phyloP scores from a whole-genome alignment of 1,284 basidiomycete species.

The Stygiomarasmius scandens region DNA sequence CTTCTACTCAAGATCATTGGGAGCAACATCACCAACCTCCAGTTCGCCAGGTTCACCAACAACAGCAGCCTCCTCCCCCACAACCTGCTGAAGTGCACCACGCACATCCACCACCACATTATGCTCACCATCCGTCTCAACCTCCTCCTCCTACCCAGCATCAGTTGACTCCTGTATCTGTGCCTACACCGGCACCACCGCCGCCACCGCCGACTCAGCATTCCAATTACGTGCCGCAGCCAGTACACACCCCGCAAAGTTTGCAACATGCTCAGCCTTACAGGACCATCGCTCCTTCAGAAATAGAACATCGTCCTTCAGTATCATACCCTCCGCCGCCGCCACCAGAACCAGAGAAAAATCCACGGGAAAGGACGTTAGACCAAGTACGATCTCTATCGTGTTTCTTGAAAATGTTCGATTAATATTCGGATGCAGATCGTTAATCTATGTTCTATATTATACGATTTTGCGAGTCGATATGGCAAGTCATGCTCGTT shows the following conservation, averaged over 20 bases:
- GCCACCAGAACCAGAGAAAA: slow-evolving; percentile 9
- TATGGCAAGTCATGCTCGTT: slow-evolving; percentile 50
- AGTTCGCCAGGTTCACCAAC: slow-evolving; percentile 28
- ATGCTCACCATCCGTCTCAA: slow-evolving; percentile 21
- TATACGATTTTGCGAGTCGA: slow-evolving; percentile 65
- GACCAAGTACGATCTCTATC: slow-evolving; percentile 34
- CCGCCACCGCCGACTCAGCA: slow-evolving; percentile 15
- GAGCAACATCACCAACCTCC: slow-evolving; percentile 20
- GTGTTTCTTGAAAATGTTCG: too few species aligned
- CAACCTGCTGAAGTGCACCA: slow-evolving; percentile 24
- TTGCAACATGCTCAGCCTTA: slow-evolving; percentile 18
- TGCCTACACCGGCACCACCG: slow-evolving; percentile 6
- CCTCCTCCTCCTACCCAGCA: slow-evolving; percentile 9
- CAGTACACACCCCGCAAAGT: slow-evolving; percentile 25
- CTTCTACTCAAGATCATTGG: slow-evolving; percentile 7
- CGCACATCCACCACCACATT: slow-evolving; percentile 22
- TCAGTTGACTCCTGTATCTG: slow-evolving; percentile 2
- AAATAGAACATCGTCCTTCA: slow-evolving; percentile 3
- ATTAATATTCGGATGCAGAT: too few species aligned
- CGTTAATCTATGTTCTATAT: slow-evolving; percentile 55
- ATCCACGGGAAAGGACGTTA: slow-evolving; percentile 39
- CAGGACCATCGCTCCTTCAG: slow-evolving; percentile 1
- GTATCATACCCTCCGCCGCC: not conserved
- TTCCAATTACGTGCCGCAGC: slow-evolving; percentile 15
- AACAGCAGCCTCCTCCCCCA: slow-evolving; percentile 25